These are phyloP conservation scores for Angomonas deanei DNA, from an alignment of 208 protist species.

Conservation along the genomic window DNA sequence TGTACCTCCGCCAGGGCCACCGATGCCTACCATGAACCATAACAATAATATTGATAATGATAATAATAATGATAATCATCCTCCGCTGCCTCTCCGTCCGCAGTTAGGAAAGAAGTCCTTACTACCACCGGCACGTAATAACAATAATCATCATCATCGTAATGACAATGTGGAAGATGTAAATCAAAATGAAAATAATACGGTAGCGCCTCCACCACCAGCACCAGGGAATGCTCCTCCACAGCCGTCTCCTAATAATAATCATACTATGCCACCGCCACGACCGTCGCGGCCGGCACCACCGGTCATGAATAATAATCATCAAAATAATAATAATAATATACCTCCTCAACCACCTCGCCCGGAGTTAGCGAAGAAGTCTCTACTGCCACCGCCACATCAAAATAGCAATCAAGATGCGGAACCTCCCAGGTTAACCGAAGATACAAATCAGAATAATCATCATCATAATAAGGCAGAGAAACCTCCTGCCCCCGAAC, in stretches of 20 bases:
- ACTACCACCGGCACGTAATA: no score
- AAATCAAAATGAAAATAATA: no score
- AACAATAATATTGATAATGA: no score
- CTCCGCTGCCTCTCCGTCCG: no score
- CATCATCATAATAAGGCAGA: not conserved
- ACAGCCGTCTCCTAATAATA: not conserved
- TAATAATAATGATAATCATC: no score
- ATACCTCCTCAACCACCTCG: not conserved
- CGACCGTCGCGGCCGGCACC: not conserved
- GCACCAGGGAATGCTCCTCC: not conserved
- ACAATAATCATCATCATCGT: no score
- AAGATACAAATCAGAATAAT: not conserved
- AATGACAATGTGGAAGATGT: no score
- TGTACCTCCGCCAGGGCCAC: no score
- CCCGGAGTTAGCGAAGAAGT: not conserved
- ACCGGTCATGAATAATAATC: no score
- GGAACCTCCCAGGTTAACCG: not conserved
- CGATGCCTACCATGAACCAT: no score
- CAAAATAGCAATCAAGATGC: not conserved
- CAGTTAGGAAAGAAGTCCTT: no score
- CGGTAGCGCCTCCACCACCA: not conserved
- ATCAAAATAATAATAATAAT: slow-evolving; percentile 1
- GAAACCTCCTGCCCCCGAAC: no score
- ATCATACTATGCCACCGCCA: not conserved
- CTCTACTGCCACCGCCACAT: not conserved